Evolutionary conservation across 345 rosid species (phyloP), one percentile per base, ranked within the genome.

Genomic region (Mercurialis annua): DNA sequence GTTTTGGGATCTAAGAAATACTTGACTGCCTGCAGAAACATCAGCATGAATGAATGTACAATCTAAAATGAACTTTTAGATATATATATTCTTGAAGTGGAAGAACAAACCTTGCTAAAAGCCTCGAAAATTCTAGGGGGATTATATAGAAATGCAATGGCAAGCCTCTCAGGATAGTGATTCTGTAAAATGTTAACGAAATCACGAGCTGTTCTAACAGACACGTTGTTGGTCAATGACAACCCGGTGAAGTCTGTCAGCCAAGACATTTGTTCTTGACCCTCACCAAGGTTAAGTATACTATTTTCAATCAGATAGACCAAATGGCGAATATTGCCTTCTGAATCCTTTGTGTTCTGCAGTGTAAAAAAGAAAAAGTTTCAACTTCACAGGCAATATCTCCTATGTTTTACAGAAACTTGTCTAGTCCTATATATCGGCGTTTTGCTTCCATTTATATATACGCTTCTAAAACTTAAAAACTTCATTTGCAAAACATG

Each of bases 1-100:
- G 97, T 91, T 62, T 70, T 78, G 20, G 89, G 85, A 68, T 94
- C 99, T 80, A 91, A 42, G 71, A 89, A 85, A 81, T 83, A 87
- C 82, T 74, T 86, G 51, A 77, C 46, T n/a, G 86, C 96, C 99
- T 89, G 59, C 23, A 66, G 0, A 68, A 51, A 49, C 6, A 18
- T n/a, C n/a, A n/a, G 29, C 10, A 43, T 40, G 44, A 40, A 40
- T 40, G 44, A 40, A 40, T n/a, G n/a, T 40, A 1, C 10, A 2
- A 40, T 40, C 44, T 40, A 40, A 40, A 1, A 40, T 3, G 44
- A 40, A 40, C n/a, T 4, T 40, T 40, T 14, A 40, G 44, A n/a
- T n/a, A 40, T 9, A 40, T 3, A 40, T 40, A 14, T n/a, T n/a
- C n/a, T n/a, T n/a, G n/a, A n/a, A n/a, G n/a, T n/a, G n/a, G 20